Percentiles rank a stretch among this genome's conserved stretches.
Conservation (phyloP, 2,329 filamentous ascomycete species). For the Monosporascus sp. region DNA sequence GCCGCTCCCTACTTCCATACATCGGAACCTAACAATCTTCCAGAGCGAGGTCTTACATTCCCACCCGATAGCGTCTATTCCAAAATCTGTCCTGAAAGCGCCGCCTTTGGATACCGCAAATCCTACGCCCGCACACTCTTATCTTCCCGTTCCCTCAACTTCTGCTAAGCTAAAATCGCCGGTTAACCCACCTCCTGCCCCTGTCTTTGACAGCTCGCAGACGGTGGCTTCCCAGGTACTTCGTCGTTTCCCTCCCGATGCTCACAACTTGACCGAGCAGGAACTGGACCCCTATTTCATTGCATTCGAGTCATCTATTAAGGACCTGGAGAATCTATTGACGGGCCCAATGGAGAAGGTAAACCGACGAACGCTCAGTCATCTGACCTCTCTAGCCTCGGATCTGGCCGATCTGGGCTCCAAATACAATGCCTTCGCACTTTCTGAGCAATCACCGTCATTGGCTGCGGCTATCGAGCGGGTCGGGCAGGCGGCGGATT, state of each 20-base stretch:
- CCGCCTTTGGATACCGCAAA: constrained; percentile 96
- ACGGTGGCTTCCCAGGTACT: constrained; percentile 52
- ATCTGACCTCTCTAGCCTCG: constrained; percentile 75
- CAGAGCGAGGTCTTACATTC: constrained; percentile 94
- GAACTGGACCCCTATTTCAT: constrained; percentile 96
- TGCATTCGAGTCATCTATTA: constrained; percentile 84
- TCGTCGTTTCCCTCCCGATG: constrained; percentile 76
- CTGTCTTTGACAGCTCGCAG: constrained; percentile 31
- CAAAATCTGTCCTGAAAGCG: constrained; percentile 89
- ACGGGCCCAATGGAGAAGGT: constrained; percentile 96
- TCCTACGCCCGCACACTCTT: constrained; percentile 78
- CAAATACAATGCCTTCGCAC: constrained; percentile 93
- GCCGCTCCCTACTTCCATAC: background rate
- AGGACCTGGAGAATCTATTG: constrained; percentile 81
- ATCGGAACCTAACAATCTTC: constrained; percentile 19
- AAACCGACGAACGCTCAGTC: constrained; percentile 81
- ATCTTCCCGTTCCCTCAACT: constrained; percentile 75
- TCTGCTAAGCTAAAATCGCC: constrained; percentile 78
- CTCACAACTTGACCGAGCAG: constrained; percentile 72
- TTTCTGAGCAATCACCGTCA: constrained; percentile 85
- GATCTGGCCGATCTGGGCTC: constrained; percentile 91
- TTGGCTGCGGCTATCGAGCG: constrained; percentile 91
- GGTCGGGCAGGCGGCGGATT: constrained; percentile 89
- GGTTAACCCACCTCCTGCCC: constrained; percentile 29
- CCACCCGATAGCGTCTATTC: constrained; percentile 82